Evolutionary conservation across 495 filamentous ascomycete genomes (phyloP).

Genomic region (Saxophila tyrrhenica): DNA sequence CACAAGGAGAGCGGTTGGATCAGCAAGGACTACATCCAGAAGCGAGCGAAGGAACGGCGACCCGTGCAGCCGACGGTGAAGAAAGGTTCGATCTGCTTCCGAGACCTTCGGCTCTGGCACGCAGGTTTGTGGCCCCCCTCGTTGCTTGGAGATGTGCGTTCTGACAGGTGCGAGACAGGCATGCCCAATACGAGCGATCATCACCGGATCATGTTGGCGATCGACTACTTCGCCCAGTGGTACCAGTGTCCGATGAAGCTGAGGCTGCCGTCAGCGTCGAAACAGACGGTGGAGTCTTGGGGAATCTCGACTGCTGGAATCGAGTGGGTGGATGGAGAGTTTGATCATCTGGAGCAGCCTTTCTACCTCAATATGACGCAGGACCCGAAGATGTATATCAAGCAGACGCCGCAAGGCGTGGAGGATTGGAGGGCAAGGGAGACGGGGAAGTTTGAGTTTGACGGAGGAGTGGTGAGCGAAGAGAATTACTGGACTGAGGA

Average conservation of each 20-base stretch:
- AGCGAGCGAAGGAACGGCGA: slow-evolving; percentile 26
- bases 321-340: slow-evolving; percentile 12
- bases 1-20: slow-evolving; percentile 41
- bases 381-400: slow-evolving; percentile 7
- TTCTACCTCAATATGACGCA: slow-evolving; percentile 16
- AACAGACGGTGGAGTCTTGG: slow-evolving; percentile 10
- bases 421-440: slow-evolving; percentile 6
- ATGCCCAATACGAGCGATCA: slow-evolving; percentile 42
- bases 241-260: slow-evolving; percentile 13
- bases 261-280: background rate
- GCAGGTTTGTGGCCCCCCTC: too few relatives aligned
- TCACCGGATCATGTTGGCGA: slow-evolving; percentile 45
- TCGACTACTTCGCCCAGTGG: slow-evolving; percentile 29
- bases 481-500: slow-evolving; percentile 8
- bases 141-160: too few relatives aligned
- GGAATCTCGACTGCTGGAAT: slow-evolving; percentile 8
- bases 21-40: slow-evolving; percentile 32
- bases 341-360: slow-evolving; percentile 9
- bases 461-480: slow-evolving; percentile 1
- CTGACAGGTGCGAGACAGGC: too few relatives aligned
- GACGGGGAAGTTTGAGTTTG: slow-evolving; percentile 3
- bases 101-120: slow-evolving; percentile 50
- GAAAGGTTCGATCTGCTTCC: slow-evolving; percentile 42
- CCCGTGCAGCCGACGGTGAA: slow-evolving; percentile 39
- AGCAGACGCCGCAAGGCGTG: slow-evolving; percentile 5